Conservation (phyloP, 495 filamentous ascomycete species). For the Annulohypoxylon maeteangense region DNA sequence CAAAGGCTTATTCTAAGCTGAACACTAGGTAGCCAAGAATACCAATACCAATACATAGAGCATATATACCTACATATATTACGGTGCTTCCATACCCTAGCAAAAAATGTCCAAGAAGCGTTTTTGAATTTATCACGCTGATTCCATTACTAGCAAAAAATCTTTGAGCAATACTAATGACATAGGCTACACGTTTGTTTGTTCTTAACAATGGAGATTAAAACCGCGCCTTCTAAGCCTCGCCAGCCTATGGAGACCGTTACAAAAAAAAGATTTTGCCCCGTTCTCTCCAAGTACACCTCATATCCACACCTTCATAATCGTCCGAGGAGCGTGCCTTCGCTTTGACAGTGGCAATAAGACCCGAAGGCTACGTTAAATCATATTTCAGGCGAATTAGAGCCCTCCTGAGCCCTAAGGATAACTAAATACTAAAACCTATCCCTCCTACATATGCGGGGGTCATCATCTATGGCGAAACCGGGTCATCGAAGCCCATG, state of each 20-base stretch:
- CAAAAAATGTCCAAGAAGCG: background rate
- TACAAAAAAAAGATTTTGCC: constrained; percentile 22
- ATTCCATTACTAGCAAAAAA: constrained; percentile 18
- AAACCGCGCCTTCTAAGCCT: constrained; percentile 7
- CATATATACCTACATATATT: too few relatives aligned
- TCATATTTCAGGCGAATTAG: background rate
- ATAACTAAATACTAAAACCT: constrained; percentile 5
- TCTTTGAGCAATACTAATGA: constrained; percentile 17
- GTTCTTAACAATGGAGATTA: constrained; percentile 12
- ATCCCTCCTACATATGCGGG: background rate
- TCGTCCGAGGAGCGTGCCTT: background rate
- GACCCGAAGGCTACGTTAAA: background rate
- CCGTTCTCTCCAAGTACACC: constrained; percentile 30
- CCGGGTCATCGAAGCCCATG: background rate
- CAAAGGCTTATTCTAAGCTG: constrained; percentile 39
- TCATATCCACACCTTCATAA: constrained; percentile 21
- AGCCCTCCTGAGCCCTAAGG: background rate
- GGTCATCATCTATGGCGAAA: background rate
- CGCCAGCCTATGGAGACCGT: constrained; percentile 28
- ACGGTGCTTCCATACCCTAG: too few relatives aligned
- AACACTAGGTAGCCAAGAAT: background rate
- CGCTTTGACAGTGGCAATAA: background rate
- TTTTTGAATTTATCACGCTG: background rate
- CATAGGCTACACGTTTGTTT: constrained; percentile 6
- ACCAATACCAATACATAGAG: background rate